Evolutionary conservation across 805 yeast genomes (phyloP).

Genomic region (Ogataea methanolica): DNA sequence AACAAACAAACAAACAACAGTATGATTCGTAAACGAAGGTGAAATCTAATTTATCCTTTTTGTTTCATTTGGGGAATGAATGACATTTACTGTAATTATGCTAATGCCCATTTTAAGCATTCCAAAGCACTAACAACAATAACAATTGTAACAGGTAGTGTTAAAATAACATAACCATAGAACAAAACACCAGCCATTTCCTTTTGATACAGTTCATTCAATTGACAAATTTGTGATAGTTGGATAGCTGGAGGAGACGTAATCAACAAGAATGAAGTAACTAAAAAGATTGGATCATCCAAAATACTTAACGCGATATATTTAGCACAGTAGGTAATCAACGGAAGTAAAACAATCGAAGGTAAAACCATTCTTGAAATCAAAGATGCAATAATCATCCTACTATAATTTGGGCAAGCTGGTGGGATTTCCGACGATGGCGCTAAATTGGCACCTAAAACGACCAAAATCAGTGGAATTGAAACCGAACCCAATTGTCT

Average conservation of each 20-base stretch:
- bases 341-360: conserved; percentile 60
- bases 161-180: conserved; percentile 76
- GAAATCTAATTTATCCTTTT: no score
- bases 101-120: conserved; percentile 36
- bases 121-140: conserved; percentile 67
- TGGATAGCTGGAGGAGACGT: conserved; percentile 84
- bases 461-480: conserved; percentile 70
- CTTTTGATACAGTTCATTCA: conserved; percentile 68
- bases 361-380: conserved; percentile 77
- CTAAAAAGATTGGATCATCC: conserved; percentile 77
- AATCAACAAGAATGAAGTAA: conserved; percentile 71
- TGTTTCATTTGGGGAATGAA: no score
- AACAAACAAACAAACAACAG: not conserved
- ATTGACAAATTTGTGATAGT: conserved; percentile 73
- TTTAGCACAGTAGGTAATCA: conserved; percentile 61
- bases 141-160: conserved; percentile 70
- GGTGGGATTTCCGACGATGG: conserved; percentile 68
- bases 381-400: conserved; percentile 63
- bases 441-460: conserved; percentile 71
- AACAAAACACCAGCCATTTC: conserved; percentile 81
- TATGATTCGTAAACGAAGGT: not conserved
- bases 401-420: conserved; percentile 55
- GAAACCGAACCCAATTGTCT: conserved; percentile 69
- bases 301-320: conserved; percentile 60
- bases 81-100: no score